A percentile compares a stretch with the other conserved stretches of the same genome.
phyloP scores from a whole-genome alignment of 495 filamentous ascomycete species.

The Xylaria castorea region DNA sequence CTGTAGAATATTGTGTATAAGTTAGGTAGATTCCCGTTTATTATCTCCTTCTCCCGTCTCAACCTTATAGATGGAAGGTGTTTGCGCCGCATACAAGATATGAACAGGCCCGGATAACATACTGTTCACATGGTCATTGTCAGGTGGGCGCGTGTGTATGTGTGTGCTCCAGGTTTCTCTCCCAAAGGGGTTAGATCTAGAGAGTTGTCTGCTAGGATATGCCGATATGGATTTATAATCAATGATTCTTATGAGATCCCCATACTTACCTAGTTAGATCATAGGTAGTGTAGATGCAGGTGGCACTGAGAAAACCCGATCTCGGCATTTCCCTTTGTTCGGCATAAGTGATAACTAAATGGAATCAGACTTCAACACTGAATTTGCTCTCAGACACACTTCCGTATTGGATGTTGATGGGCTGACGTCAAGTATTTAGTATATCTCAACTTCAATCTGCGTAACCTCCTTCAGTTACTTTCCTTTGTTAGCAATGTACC shows the following conservation, averaged over 20 bases:
- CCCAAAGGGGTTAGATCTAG: conserved; percentile 1
- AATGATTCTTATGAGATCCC: not conserved
- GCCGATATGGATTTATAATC: conserved; percentile 12
- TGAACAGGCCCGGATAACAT: not conserved
- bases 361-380: no score
- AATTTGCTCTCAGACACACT: not conserved
- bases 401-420: not conserved
- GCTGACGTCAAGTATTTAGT: conserved; percentile 1
- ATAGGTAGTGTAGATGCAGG: no score
- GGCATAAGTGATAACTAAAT: not conserved
- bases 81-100: not conserved
- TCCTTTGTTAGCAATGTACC: not conserved
- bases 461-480: not conserved
- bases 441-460: not conserved
- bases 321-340: conserved; percentile 6
- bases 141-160: not conserved
- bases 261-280: no score
- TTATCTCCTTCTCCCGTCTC: not conserved
- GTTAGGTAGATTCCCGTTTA: not conserved
- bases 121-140: not conserved
- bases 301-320: conserved; percentile 4
- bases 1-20: not conserved
- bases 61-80: not conserved
- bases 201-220: not conserved
- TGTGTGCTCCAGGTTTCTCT: not conserved